Evolutionary conservation across 2,329 filamentous ascomycete species (phyloP), one percentile per base, ranked within the genome.

Genomic region (Talaromyces sp.): DNA sequence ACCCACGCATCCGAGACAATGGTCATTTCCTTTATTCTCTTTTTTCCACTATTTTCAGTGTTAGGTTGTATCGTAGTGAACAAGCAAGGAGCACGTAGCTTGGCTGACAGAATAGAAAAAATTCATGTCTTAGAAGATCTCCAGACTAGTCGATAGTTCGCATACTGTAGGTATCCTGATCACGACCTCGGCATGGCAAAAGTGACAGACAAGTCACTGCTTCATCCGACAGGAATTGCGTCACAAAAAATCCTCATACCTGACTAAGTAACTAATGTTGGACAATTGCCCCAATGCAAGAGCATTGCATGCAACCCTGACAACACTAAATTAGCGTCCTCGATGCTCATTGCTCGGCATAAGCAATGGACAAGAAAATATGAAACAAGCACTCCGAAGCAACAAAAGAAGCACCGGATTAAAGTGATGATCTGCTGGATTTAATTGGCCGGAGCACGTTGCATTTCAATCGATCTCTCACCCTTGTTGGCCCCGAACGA

Each of bases 351-450:
- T 54, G 50, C 50, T 54, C 52, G 19, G n/a, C 22, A 45, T 8
- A n/a, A 8, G 11, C n/a, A n/a, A 13, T 59, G 19, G 11, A 13
- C n/a, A 41, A 35, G 33, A 39, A 58, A 27, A 58, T 27, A 45
- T 59, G 56, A 59, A 59, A 59, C 56, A 59, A 45, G 56, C 37
- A 59, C 33, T 14, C n/a, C 9, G 37, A 45, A 59, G n/a, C 37
- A 45, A 59, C 56, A 43, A 43, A 43, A 59, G 33, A 59, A 41
- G 37, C 19, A 41, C 27, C 13, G 9, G n/a, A 45, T 16, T 22
- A 27, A 43, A 43, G 56, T 24, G 56, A 59, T 33, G 37, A 59
- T 59, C 56, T 31, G 19, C 22, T 33, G 9, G 1, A 13, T 27
- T 27, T 1, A 9, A 45, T 59, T 59, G 37, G 56, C 37, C 1